phyloP scores from a whole-genome alignment of 495 filamentous ascomycete species.

The Letharia columbiana region DNA sequence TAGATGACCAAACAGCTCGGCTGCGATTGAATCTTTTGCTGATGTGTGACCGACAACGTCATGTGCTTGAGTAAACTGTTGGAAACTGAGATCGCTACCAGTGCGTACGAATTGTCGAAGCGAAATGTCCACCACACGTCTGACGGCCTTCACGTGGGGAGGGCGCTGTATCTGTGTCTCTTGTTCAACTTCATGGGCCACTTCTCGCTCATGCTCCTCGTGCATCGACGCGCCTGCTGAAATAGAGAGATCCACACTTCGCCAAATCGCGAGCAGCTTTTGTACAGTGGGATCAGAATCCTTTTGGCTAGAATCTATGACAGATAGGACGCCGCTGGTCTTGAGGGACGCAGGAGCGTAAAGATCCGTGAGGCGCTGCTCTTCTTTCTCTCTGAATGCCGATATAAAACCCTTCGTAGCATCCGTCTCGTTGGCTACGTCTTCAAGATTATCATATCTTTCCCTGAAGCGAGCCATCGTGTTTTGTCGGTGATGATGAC shows the following conservation, averaged over 20 bases:
- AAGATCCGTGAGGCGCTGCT: background rate
- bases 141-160: conserved; percentile 13
- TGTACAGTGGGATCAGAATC: background rate
- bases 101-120: background rate
- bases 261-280: background rate
- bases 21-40: background rate
- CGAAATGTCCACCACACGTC: background rate
- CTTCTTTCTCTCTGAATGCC: background rate
- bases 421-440: background rate
- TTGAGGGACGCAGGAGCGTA: background rate
- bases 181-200: conserved; percentile 53
- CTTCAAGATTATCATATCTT: background rate
- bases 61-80: background rate
- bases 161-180: conserved; percentile 50
- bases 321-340: background rate
- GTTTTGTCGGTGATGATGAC: background rate
- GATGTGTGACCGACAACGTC: background rate
- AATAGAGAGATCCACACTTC: background rate
- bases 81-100: background rate
- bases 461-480: background rate
- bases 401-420: background rate
- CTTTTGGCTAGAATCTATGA: background rate
- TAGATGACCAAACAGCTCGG: background rate
- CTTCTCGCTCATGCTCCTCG: conserved; percentile 65
- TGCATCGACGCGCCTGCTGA: conserved; percentile 36